phyloP scores from a whole-genome alignment of 2,329 filamentous ascomycete genomes.

The Mycosphaerella arachidis region DNA sequence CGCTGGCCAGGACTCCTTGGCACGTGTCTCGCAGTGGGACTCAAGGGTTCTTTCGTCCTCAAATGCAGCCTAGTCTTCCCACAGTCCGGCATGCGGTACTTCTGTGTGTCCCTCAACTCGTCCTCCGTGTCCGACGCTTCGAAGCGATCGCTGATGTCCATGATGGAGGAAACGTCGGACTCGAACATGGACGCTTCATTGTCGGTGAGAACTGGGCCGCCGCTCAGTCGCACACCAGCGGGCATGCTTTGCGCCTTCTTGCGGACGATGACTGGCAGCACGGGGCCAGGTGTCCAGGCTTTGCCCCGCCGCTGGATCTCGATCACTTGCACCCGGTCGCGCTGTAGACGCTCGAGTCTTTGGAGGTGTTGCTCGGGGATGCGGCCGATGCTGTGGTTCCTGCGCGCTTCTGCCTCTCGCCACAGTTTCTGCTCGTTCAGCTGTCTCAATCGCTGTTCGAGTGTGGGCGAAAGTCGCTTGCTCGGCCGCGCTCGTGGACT shows the following conservation, averaged over 20 bases:
- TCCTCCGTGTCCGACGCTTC: constrained; percentile 49
- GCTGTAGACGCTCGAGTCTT: constrained; percentile 64
- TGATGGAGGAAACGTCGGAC: constrained; percentile 45
- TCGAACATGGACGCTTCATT: constrained; percentile 36
- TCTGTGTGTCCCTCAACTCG: constrained; percentile 62
- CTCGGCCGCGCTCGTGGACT: constrained; percentile 24
- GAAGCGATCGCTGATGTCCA: constrained; percentile 53
- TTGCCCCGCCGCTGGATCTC: constrained; percentile 62
- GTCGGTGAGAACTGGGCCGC: constrained; percentile 35
- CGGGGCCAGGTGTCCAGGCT: constrained; percentile 60
- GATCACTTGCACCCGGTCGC: constrained; percentile 40
- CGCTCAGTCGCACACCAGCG: constrained; percentile 29
- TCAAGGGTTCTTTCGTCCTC: constrained; percentile 30
- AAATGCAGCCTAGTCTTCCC: constrained; percentile 51
- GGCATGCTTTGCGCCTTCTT: constrained; percentile 17
- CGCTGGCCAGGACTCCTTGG: constrained; percentile 3
- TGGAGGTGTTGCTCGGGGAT: constrained; percentile 67
- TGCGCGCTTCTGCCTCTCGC: constrained; percentile 24
- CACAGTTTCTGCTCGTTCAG: constrained; percentile 38
- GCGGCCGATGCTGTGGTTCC: constrained; percentile 55
- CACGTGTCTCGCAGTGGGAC: constrained; percentile 22
- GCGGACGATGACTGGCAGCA: constrained; percentile 3
- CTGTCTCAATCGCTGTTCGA: constrained; percentile 42
- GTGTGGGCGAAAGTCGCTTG: constrained; percentile 36
- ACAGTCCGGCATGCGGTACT: constrained; percentile 69